These are phyloP conservation scores for Paraphysoderma sedebokerense DNA, from an alignment of 371 early-diverging fungal species.

Conservation along the genomic window DNA sequence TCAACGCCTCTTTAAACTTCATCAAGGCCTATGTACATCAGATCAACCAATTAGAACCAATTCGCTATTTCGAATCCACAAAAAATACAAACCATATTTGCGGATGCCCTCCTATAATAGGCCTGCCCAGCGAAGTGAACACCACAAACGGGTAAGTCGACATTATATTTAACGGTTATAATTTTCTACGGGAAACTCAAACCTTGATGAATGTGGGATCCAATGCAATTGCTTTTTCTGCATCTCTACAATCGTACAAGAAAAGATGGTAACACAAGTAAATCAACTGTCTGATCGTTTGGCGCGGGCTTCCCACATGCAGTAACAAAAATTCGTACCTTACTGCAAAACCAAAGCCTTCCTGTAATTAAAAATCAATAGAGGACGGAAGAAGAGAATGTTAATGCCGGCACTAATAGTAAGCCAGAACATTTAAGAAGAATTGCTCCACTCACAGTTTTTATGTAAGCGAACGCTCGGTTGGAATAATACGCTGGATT, in stretches of 20 bases:
- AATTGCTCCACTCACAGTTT: too few species aligned
- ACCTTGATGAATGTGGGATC: conserved; percentile 76
- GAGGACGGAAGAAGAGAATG: too few species aligned
- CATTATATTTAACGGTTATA: too few species aligned
- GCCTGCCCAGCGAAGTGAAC: conserved; percentile 35
- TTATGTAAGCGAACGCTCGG: conserved; percentile 76
- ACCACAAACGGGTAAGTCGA: too few species aligned
- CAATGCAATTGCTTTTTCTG: conserved; percentile 62
- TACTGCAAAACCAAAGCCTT: conserved; percentile 3
- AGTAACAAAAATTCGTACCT: conserved; percentile 2
- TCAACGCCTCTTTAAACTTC: conserved; percentile 62
- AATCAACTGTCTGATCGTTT: background rate
- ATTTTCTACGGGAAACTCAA: background rate
- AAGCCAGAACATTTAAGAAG: too few species aligned
- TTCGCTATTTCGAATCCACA: background rate
- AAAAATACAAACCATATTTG: conserved; percentile 36
- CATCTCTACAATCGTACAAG: conserved; percentile 47
- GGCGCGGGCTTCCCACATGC: too few species aligned
- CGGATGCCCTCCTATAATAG: conserved; percentile 78
- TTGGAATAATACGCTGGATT: conserved; percentile 80
- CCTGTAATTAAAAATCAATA: too few species aligned
- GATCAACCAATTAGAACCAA: background rate
- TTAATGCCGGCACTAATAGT: too few species aligned
- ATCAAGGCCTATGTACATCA: conserved; percentile 23
- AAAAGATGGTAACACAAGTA: too few species aligned